Conservation (phyloP, 768 basidiomycete genomes). For the Rhizopogon roseolus region DNA sequence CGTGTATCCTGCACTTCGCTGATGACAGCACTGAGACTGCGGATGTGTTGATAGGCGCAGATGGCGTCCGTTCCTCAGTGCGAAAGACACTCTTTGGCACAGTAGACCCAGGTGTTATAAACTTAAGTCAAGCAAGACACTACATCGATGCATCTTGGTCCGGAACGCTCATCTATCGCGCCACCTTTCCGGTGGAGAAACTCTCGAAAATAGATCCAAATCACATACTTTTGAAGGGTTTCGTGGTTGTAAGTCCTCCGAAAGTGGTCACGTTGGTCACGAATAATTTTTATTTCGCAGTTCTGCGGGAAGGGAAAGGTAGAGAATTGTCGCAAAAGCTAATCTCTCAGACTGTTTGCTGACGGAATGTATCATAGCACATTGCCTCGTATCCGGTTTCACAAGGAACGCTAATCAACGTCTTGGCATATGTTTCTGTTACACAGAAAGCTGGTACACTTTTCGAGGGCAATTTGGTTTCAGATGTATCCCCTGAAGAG, state of each 20-base stretch:
- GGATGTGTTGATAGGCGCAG: slow-evolving; percentile 42
- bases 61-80: slow-evolving; percentile 33
- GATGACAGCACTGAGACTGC: slow-evolving; percentile 30
- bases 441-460: slow-evolving; percentile 19
- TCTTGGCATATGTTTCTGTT: slow-evolving; percentile 25
- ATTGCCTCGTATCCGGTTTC: slow-evolving; percentile 33
- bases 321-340: background rate
- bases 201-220: slow-evolving; percentile 16
- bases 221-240: slow-evolving; percentile 7
- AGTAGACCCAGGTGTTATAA: slow-evolving; percentile 1
- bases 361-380: slow-evolving; percentile 20
- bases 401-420: slow-evolving; percentile 27
- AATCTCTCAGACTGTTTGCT: background rate
- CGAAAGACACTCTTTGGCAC: slow-evolving; percentile 19
- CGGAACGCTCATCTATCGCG: slow-evolving; percentile 35
- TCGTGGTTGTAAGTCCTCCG: slow-evolving; percentile 12
- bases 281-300: slow-evolving; percentile 8
- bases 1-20: background rate
- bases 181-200: slow-evolving; percentile 25
- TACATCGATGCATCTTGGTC: slow-evolving; percentile 32
- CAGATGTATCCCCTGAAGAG: slow-evolving; percentile 23
- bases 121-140: background rate
- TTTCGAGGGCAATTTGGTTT: slow-evolving; percentile 21
- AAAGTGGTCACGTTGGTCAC: background rate
- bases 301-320: slow-evolving; percentile 1